A percentile compares a stretch with the other conserved stretches of the same genome.
phyloP scores from a whole-genome alignment of 2,329 filamentous ascomycete genomes.

The Rhynchosporium graminicola region DNA sequence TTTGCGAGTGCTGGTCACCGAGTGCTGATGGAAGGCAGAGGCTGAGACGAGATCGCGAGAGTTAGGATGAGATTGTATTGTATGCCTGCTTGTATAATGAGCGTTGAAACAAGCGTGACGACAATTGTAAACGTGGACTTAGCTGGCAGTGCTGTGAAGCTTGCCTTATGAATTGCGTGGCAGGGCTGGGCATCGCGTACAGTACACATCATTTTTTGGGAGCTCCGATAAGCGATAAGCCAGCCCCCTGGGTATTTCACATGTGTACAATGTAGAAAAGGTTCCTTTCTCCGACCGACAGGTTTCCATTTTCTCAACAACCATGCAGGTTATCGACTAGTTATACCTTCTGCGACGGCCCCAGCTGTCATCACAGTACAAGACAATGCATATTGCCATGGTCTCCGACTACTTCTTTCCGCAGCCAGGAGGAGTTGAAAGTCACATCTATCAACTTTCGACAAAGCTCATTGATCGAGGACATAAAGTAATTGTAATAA shows the following conservation, averaged over 20 bases:
- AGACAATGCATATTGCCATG: constrained; percentile 65
- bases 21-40: background rate
- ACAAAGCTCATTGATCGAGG: constrained; percentile 96
- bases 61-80: too few relatives aligned
- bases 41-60: background rate
- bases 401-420: constrained; percentile 99
- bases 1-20: background rate
- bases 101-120: background rate
- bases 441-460: constrained; percentile 96
- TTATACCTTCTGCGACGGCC: background rate
- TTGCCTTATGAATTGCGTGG: background rate
- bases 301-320: background rate
- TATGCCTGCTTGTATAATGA: constrained; percentile 4
- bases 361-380: background rate
- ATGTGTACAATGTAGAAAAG: too few relatives aligned
- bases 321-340: background rate
- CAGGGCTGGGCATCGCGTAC: background rate
- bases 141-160: constrained; percentile 9
- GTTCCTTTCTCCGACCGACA: background rate
- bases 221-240: constrained; percentile 14
- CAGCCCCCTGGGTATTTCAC: background rate
- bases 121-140: background rate
- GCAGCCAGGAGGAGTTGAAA: constrained; percentile 93
- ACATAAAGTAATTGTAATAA: constrained; percentile 97
- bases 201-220: background rate